Base-by-base conservation (phyloP, 352 stramenopile genomes). In the Globisporangium megalacanthum region DNA sequence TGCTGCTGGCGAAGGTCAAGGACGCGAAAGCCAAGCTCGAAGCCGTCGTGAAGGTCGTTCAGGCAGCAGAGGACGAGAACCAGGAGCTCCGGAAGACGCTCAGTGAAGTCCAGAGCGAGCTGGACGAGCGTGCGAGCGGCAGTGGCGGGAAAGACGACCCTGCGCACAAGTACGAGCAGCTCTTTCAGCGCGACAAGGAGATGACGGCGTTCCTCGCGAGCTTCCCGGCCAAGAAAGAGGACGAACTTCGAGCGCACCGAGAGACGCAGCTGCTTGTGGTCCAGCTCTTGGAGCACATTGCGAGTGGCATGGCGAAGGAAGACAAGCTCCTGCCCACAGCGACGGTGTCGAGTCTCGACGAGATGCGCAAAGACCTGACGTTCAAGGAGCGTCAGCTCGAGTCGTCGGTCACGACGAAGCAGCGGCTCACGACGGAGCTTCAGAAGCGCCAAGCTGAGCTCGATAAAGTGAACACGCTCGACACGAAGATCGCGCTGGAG, bases 351-450 rank as follows among this genome's bases (percentile, higher is more conserved):
- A 87, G 85, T 31, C 68, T 89, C 4, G 79, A 92, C 35, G 92
- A 97, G 64, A 94, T 98, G 85, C 73, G 88, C 35, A 75, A 76
- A 31, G 88, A 97, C 54, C 66, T 96, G 49, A 90, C 64, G 29
- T 97, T 97, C 69, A 97, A 97, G 66, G 86, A 97, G 66, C 79
- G 83, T 15, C 89, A 97, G 61, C 79, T 97, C n/a, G 90, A 96
- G 68, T 95, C 78, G 7, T 90, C 81, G 17, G 70, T 94, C 46
- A 83, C 85, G 29, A 97, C 90, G 6, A 96, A 95, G 71, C 77
- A 91, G 58, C 79, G 88, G 1, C 72, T 97, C 15, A 69, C 81
- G 36, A 81, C 87, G 68, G 88, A 97, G 61, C 70, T 95, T 3
- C 75, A 86, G 55, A 96, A 96, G 62, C 84, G 90, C 4, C 84